These are phyloP conservation scores for Ramicandelaber brevisporus DNA, from an alignment of 192 early-diverging fungal genomes.

Conservation along the genomic window DNA sequence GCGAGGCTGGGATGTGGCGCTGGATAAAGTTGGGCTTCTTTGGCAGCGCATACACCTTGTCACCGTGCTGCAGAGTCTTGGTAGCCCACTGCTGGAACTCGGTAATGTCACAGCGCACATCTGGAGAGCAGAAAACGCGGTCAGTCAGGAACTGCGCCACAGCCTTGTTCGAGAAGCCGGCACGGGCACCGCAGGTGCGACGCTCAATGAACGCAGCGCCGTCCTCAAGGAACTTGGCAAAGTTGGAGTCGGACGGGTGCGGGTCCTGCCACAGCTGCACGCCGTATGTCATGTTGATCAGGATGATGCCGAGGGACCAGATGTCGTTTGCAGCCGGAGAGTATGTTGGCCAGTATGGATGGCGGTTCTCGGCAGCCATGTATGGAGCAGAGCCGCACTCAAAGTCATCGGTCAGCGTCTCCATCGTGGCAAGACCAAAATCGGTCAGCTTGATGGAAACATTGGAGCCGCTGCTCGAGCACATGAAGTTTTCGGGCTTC, in stretches of 20 bases:
- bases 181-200: conserved; percentile 26
- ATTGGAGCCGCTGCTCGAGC: conserved; percentile 25
- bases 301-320: conserved; percentile 48
- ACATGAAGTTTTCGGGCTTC: conserved; percentile 56
- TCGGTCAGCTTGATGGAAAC: conserved; percentile 61
- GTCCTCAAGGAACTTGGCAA: conserved; percentile 28
- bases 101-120: conserved; percentile 19
- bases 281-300: conserved; percentile 42
- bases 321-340: conserved; percentile 32
- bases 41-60: too few species aligned
- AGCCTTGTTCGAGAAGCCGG: conserved; percentile 13
- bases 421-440: conserved; percentile 76
- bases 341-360: conserved; percentile 21
- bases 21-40: too few species aligned
- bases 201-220: conserved; percentile 26
- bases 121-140: conserved; percentile 29
- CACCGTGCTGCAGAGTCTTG: too few species aligned
- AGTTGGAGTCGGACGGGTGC: conserved; percentile 24
- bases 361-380: conserved; percentile 41
- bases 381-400: conserved; percentile 64
- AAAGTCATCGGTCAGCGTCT: conserved; percentile 53
- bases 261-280: conserved; percentile 50
- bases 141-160: conserved; percentile 31
- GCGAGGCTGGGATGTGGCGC: too few species aligned
- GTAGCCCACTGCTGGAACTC: conserved; percentile 23